Evolutionary conservation across 768 basidiomycete species (phyloP), one percentile per base, ranked within the genome.

Genomic region (Rhizopogon vinicolor): DNA sequence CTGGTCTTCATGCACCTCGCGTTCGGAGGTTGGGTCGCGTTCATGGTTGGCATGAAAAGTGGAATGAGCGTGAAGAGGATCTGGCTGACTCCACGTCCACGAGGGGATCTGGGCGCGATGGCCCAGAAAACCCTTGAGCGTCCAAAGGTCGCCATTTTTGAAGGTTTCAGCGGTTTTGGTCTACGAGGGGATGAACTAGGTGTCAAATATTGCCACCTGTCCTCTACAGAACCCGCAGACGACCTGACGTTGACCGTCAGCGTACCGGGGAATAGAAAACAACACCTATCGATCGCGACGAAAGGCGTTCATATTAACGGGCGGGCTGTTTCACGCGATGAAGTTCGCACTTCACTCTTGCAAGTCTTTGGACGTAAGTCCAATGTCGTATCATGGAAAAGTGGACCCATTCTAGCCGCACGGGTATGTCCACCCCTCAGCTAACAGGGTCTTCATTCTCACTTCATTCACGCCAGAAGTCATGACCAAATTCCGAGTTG

Each of bases 21-120:
- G 6, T 37, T 72, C 39, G 68, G 68, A 39, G 63, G 62, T n/a
- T 54, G 61, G 48, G 59, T 68, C 35, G 70, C 70, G 18, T 58
- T 68, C 19, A 54, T 60, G 19, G 55, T 72, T 39, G 52, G 69
- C 22, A 65, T 59, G 48, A 50, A 62, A 35, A 63, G 66, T 49
- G 70, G 66, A 2, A 52, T 63, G 13, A 60, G 70, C 1, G 66
- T 63, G n/a, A 63, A 65, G 18, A 72, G 64, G 39, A 55, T 71
- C 50, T 70, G 70, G 70, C 14, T 70, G 6, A 61, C 68, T 49
- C 70, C 68, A 60, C 37, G 64, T 69, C 22, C 62, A 57, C 7
- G 60, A 61, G n/a, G 13, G 33, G 19, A 35, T 37, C 9, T 22
- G 1, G 25, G 22, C 8, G 37, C 22, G 14, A 37, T 22, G 22